These are phyloP conservation scores for Lecanicillium sp. DNA, from an alignment of 2,329 filamentous ascomycete species.

Conservation along the genomic window DNA sequence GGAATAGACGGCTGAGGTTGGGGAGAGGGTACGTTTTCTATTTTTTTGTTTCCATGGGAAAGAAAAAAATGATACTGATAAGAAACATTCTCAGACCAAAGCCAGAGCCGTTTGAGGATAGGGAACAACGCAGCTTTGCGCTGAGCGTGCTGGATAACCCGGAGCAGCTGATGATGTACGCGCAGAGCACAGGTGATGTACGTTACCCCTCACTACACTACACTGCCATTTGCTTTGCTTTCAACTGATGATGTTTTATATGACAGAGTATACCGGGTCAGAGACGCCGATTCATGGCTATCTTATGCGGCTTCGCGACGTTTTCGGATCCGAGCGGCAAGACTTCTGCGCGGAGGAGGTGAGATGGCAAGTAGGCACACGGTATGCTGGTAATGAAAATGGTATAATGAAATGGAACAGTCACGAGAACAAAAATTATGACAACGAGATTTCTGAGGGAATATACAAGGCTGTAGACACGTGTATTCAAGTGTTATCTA, in stretches of 20 bases:
- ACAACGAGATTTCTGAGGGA: background rate
- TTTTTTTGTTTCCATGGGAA: background rate
- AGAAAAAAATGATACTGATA: background rate
- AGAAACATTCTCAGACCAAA: constrained; percentile 7
- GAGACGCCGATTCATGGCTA: constrained; percentile 46
- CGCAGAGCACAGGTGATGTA: constrained; percentile 47
- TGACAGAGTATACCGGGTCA: constrained; percentile 47
- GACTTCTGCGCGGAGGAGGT: constrained; percentile 7
- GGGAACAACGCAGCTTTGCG: constrained; percentile 41
- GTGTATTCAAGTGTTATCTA: background rate
- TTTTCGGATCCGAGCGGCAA: background rate
- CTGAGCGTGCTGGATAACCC: constrained; percentile 47
- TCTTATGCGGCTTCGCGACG: constrained; percentile 45
- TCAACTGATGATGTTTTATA: background rate
- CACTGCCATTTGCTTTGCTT: background rate
- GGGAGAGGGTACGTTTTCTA: constrained; percentile 1
- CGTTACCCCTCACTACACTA: constrained; percentile 16
- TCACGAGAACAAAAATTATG: background rate
- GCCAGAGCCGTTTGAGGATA: constrained; percentile 32
- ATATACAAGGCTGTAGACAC: background rate
- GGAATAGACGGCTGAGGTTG: constrained; percentile 11
- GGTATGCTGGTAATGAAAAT: background rate
- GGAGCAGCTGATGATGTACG: constrained; percentile 52
- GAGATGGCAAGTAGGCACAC: constrained; percentile 8
- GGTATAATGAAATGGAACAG: background rate